phyloP scores from a whole-genome alignment of 192 early-diverging fungal species.

The Umbelopsis isabellina region DNA sequence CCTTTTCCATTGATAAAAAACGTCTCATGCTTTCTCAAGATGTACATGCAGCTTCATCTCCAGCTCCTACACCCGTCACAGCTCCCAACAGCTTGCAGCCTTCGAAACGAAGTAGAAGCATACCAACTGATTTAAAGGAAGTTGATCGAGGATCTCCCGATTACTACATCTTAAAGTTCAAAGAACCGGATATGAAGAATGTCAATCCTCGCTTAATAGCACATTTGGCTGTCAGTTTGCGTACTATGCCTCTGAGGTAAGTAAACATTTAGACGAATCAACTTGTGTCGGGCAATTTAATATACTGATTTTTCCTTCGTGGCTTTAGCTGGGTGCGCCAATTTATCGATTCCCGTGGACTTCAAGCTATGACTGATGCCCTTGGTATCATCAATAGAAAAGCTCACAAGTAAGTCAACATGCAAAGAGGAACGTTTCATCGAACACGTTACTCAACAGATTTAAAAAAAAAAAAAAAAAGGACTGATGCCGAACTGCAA shows the following conservation, averaged over 20 bases:
- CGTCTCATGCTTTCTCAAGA: conserved; percentile 57
- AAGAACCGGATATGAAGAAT: conserved; percentile 43
- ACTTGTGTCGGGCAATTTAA: too few relatives aligned
- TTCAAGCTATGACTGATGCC: conserved; percentile 67
- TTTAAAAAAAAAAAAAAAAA: conserved; percentile 37
- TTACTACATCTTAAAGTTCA: conserved; percentile 56
- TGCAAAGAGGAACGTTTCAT: too few relatives aligned
- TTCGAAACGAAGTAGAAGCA: conserved; percentile 20
- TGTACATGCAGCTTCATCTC: conserved; percentile 32
- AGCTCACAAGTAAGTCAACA: conserved; percentile 47
- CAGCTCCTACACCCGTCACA: conserved; percentile 22
- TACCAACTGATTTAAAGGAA: conserved; percentile 42
- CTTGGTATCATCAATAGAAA: conserved; percentile 61
- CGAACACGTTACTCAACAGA: background rate
- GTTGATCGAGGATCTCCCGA: conserved; percentile 49
- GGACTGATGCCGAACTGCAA: conserved; percentile 66
- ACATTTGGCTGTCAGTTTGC: conserved; percentile 54
- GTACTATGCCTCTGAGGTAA: conserved; percentile 60
- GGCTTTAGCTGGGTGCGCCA: conserved; percentile 69
- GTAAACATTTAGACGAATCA: background rate
- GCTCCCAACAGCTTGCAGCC: conserved; percentile 34
- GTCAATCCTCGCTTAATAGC: conserved; percentile 46
- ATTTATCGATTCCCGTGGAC: conserved; percentile 77
- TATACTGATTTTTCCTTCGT: conserved; percentile 5
- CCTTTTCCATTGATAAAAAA: conserved; percentile 57